phyloP scores from a whole-genome alignment of 495 filamentous ascomycete genomes.

The Talaromyces borbonicus region DNA sequence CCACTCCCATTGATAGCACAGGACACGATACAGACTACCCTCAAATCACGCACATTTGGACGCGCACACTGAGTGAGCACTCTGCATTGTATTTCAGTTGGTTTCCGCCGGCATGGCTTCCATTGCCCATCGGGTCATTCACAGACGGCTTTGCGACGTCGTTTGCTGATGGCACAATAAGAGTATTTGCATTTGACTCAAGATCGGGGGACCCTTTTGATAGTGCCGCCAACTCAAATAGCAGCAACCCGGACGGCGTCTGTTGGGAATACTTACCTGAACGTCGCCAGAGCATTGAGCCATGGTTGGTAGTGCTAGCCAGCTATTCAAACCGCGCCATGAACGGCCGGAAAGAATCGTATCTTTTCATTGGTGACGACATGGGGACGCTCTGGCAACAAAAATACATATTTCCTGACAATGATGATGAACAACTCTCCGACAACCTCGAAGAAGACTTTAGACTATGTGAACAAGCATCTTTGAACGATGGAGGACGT shows the following conservation, averaged over 20 bases:
- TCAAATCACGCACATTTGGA: slow-evolving; percentile 25
- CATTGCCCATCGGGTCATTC: slow-evolving; percentile 7
- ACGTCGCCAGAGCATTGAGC: slow-evolving; percentile 22
- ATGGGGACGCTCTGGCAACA: slow-evolving; percentile 27
- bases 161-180: slow-evolving; percentile 50
- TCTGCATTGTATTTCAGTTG: slow-evolving; percentile 59
- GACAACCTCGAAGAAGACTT: neutral
- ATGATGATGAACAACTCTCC: slow-evolving; percentile 9
- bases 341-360: slow-evolving; percentile 9
- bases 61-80: slow-evolving; percentile 22
- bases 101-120: slow-evolving; percentile 44
- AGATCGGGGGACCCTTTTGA: slow-evolving; percentile 8
- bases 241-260: neutral
- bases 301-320: slow-evolving; percentile 36
- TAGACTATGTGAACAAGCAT: neutral
- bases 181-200: slow-evolving; percentile 39
- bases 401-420: slow-evolving; percentile 14
- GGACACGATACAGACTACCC: neutral
- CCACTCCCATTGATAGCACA: slow-evolving; percentile 1
- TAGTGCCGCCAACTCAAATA: neutral
- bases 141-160: slow-evolving; percentile 52
- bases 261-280: neutral
- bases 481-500: slow-evolving; percentile 27
- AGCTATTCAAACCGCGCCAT: slow-evolving; percentile 7
- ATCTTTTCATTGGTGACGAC: slow-evolving; percentile 29